A percentile compares a stretch with the other conserved stretches of the same genome.
Evolutionary conservation across 192 early-diverging fungal genomes (phyloP).

Genomic region (Coemansia furcata): DNA sequence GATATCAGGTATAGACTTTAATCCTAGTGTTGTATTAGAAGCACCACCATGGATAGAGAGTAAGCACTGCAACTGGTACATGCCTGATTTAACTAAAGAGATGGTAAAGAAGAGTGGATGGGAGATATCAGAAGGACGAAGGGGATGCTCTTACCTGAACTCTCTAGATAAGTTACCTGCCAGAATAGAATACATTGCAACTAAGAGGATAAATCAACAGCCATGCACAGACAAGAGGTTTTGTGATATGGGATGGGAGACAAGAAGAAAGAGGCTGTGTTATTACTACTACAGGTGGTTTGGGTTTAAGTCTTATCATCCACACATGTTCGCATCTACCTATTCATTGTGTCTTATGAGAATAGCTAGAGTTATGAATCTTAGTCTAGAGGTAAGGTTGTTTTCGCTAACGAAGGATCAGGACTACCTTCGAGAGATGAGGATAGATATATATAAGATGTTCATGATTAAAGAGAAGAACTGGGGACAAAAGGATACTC

Average conservation of each 20-base stretch:
- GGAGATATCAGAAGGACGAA: neutral
- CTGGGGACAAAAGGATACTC: constrained; percentile 3
- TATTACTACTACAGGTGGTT: constrained; percentile 14
- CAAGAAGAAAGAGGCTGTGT: constrained; percentile 8
- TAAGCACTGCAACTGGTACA: constrained; percentile 6
- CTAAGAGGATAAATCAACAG: neutral
- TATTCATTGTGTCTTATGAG: constrained; percentile 6
- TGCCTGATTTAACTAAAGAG: neutral
- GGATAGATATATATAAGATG: constrained; percentile 9
- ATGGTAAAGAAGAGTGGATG: neutral
- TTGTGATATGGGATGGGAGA: constrained; percentile 2
- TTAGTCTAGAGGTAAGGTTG: constrained; percentile 1
- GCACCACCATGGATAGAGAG: neutral
- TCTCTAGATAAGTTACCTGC: neutral
- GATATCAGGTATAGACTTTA: neutral
- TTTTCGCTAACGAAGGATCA: constrained; percentile 2
- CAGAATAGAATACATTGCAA: neutral
- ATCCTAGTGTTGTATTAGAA: neutral
- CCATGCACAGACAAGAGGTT: constrained; percentile 3
- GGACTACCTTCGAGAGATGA: constrained; percentile 12
- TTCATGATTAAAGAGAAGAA: constrained; percentile 6
- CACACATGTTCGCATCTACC: constrained; percentile 10
- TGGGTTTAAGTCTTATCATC: constrained; percentile 8
- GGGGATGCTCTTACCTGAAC: neutral
- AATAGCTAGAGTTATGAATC: constrained; percentile 3